These are phyloP conservation scores for Erigeron canadensis DNA, from an alignment of 129 eudicot species.

Conservation along the genomic window DNA sequence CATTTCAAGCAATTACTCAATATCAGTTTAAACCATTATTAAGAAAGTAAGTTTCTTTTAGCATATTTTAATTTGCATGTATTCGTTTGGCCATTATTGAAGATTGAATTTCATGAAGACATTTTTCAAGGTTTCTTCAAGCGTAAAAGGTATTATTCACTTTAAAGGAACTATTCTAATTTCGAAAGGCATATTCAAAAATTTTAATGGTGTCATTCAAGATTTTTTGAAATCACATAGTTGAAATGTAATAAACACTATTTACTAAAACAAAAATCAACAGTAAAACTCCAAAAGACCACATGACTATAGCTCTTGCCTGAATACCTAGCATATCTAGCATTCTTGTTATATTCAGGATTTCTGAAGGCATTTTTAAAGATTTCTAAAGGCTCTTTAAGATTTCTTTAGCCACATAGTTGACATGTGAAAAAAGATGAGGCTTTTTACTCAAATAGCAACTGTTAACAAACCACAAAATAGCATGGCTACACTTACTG, in stretches of 20 bases:
- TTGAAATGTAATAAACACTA: no score
- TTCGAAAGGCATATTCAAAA: not conserved
- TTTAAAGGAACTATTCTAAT: not conserved
- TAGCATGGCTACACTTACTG: not conserved
- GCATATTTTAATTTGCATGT: no score
- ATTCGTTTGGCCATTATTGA: no score
- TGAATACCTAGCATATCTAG: no score
- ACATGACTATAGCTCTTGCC: no score
- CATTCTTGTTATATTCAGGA: no score
- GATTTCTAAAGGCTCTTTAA: not conserved
- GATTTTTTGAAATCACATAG: not conserved
- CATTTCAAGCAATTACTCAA: not conserved
- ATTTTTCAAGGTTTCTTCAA: not conserved
- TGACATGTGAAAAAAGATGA: not conserved
- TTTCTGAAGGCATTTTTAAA: not conserved
- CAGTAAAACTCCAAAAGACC: no score
- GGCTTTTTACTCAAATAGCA: not conserved
- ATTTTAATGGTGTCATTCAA: not conserved
- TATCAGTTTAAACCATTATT: not conserved
- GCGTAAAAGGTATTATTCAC: not conserved
- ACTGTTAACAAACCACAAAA: not conserved
- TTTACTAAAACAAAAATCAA: no score
- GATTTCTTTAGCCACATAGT: not conserved
- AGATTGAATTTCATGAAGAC: no score
- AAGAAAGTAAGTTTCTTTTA: not conserved